Evolutionary conservation across 345 rosid species (phyloP).

Genomic region (Lenwebbia sp.): DNA sequence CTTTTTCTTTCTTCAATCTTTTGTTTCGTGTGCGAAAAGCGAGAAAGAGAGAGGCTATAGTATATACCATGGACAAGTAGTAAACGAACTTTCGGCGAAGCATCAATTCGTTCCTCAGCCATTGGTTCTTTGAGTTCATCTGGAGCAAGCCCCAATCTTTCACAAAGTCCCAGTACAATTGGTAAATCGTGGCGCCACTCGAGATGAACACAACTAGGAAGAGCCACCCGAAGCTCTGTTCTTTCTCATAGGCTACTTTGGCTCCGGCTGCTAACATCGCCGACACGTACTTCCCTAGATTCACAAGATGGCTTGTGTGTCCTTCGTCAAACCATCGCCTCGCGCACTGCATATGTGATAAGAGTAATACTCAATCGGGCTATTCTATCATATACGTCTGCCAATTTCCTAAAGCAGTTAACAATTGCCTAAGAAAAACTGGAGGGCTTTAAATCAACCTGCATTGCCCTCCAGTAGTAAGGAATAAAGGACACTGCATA

Average conservation of each 20-base stretch:
- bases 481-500: conserved; percentile 95
- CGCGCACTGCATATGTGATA: conserved; percentile 52
- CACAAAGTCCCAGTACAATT: conserved; percentile 97
- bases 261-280: conserved; percentile 97
- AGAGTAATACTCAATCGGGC: not conserved
- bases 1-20: not conserved
- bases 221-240: conserved; percentile 49
- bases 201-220: conserved; percentile 68
- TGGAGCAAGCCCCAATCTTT: conserved; percentile 98
- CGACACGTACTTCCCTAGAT: conserved; percentile 90
- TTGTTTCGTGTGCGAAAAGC: not conserved
- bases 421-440: too few relatives aligned
- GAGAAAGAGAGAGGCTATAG: not conserved
- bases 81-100: conserved; percentile 78
- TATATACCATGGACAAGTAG: conserved; percentile 86
- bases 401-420: too few relatives aligned
- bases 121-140: conserved; percentile 79
- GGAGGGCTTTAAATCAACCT: conserved; percentile 28
- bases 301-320: conserved; percentile 54
- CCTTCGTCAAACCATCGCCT: conserved; percentile 97
- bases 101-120: conserved; percentile 95
- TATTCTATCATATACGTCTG: not conserved
- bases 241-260: conserved; percentile 83
- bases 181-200: conserved; percentile 78
- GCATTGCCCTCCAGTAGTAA: conserved; percentile 99